phyloP scores from a whole-genome alignment of 148 eudicot genomes.

The Talinum fruticosum region DNA sequence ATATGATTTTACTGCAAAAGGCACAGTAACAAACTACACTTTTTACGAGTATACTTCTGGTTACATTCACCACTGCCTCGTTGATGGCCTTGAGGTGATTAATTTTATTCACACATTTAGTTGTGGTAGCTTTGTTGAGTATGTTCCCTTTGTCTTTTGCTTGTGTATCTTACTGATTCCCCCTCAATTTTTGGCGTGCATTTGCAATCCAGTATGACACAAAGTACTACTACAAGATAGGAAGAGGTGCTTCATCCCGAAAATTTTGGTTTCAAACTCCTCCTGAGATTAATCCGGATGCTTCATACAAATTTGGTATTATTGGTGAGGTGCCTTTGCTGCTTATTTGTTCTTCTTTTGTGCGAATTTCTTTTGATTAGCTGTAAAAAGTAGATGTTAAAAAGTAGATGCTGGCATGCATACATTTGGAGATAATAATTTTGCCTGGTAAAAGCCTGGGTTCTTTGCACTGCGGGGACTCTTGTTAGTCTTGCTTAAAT shows the following conservation, averaged over 20 bases:
- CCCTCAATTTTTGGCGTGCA: neutral
- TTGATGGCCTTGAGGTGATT: slow-evolving; percentile 73
- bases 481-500: neutral
- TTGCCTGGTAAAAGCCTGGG: neutral
- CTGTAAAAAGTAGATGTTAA: neutral
- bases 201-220: slow-evolving; percentile 54
- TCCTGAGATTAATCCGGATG: slow-evolving; percentile 68
- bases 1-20: slow-evolving; percentile 55
- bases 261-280: slow-evolving; percentile 92
- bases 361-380: neutral
- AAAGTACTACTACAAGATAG: slow-evolving; percentile 83
- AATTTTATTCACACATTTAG: neutral
- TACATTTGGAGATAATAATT: neutral
- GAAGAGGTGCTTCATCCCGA: slow-evolving; percentile 61
- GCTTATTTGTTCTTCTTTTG: neutral
- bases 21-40: slow-evolving; percentile 65
- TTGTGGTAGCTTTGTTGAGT: neutral
- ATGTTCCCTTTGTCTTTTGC: neutral
- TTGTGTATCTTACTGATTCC: neutral
- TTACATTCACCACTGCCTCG: slow-evolving; percentile 76
- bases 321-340: slow-evolving; percentile 54
- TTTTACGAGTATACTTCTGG: slow-evolving; percentile 81
- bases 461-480: neutral
- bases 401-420: neutral
- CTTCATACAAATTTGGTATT: slow-evolving; percentile 81